Base-by-base conservation (phyloP, 1,284 basidiomycete species). In the Ustanciosporium gigantosporum region DNA sequence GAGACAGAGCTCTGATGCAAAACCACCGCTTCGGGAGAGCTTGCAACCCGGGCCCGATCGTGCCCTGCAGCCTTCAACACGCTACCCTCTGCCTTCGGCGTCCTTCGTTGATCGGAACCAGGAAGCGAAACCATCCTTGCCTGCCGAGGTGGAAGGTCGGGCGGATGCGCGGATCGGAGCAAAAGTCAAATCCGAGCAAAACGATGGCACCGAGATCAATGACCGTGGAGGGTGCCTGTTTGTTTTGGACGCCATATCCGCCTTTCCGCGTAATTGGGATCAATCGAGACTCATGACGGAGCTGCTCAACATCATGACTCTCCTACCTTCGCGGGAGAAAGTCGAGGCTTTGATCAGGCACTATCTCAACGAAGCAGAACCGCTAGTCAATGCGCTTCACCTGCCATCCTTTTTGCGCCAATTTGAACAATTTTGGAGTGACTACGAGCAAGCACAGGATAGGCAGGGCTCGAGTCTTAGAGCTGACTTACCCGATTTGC, bases 301-400 rank as follows among this genome's bases (percentile, higher is more conserved):
- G 15, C 41, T 62, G 3, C 31, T 62, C 21, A 25, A 34, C 9
- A 40, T 41, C 6, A 17, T 62, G 24, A 36, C 42, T 3, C 31
- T 62, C 23, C 41, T 62, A 3, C 59, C 59, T 9, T 25, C 47
- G 0, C 53, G 60, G 3, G 31, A 46, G 37, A 64, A 57, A 31
- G 50, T 39, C 2, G 45, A 58, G 31, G 49, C 53, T 3, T 46
- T 64, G 15, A 37, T 66, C 35, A 38, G 53, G 4, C 29, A 45
- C 27, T 66, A 66, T 31, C 40, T 66, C 7, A 37, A 50, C 21
- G 56, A 60, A 23, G 62, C 51, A 5, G 62, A 66, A 29, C 51
- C 56, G 4, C 15, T 66, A 13, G 47, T 66, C n/a, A 35, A 48
- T 5, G 50, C 56, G 17, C 38, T 56, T 31, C 56, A 66, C 31